Evolutionary conservation across 305 asterid genomes (phyloP), one percentile per base, ranked within the genome.

Genomic region (Fraxinus greggii): DNA sequence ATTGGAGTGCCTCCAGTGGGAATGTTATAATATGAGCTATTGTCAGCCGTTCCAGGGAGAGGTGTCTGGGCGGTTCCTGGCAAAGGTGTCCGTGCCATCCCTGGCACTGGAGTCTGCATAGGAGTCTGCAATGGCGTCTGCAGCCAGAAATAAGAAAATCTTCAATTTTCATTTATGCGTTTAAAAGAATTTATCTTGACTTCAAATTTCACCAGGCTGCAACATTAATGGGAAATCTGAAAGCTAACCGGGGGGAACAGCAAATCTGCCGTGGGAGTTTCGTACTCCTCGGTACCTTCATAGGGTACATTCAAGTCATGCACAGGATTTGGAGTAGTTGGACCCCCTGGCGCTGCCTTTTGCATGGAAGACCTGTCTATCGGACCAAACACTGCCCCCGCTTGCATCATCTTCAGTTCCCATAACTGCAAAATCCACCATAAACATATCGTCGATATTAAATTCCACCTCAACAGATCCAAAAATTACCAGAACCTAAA

Each of bases 221-320:
- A 24, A 40, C 51, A 63, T 56, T 28, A 70, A 70, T 13, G 26
- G 45, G 76, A 70, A 78, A 82, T 61, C 48, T 6, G 42, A 85
- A 36, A 10, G 86, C 97, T 90, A 82, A 95, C 99, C 48, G 99
- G 99, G 32, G 99, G 98, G 86, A 95, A 95, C 36, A 95, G 92
- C 85, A 95, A 83, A 82, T 95, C 99, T 81, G 97, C 94, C 24
- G 99, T 94, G 36, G 99, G 99, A 59, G 99, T 94, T 89, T 95
- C 99, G 72, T 86, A 95, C 93, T 95, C 99, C 90, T 95, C 99
- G 2, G 91, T 86, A 78, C 97, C 99, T 85, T 95, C 98, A 78
- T 95, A 94, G 5, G 99, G 99, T 51, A 95, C 96, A 70, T 95
- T 95, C 73, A 95, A 94, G 83, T 95, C 99, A 78, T 95, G 99